These are phyloP conservation scores for Fusarium lyarnte DNA, from an alignment of 2,329 filamentous ascomycete species.

Conservation along the genomic window DNA sequence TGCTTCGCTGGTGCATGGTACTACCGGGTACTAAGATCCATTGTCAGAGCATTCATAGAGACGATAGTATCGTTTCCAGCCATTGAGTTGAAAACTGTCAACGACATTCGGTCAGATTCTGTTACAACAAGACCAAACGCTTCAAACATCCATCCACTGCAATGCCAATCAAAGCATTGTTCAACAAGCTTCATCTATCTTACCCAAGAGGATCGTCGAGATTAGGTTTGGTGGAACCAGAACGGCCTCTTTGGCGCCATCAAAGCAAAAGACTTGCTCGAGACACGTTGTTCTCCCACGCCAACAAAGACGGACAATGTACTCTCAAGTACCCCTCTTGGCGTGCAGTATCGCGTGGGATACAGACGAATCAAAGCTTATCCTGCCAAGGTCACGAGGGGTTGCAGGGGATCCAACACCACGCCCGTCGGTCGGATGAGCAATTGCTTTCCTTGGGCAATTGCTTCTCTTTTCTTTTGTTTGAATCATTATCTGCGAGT, in stretches of 20 bases:
- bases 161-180: background rate
- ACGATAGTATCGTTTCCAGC: background rate
- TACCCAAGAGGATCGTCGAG: constrained; percentile 38
- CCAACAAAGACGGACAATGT: constrained; percentile 3
- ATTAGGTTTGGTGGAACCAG: constrained; percentile 44
- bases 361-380: constrained; percentile 29
- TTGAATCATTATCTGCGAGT: constrained; percentile 7
- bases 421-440: constrained; percentile 30
- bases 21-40: background rate
- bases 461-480: background rate
- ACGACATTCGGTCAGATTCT: fast-evolving
- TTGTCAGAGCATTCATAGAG: background rate
- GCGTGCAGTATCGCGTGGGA: constrained; percentile 25
- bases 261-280: constrained; percentile 8
- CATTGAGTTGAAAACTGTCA: background rate
- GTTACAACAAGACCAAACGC: background rate
- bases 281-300: background rate
- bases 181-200: background rate
- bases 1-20: constrained; percentile 1
- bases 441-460: constrained; percentile 10
- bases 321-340: constrained; percentile 28
- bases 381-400: constrained; percentile 30
- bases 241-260: constrained; percentile 9
- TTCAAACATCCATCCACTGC: background rate
- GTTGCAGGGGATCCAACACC: constrained; percentile 14